Evolutionary conservation across 306 rosid species (phyloP), one percentile per base, ranked within the genome.

Genomic region (Pyrus communis): DNA sequence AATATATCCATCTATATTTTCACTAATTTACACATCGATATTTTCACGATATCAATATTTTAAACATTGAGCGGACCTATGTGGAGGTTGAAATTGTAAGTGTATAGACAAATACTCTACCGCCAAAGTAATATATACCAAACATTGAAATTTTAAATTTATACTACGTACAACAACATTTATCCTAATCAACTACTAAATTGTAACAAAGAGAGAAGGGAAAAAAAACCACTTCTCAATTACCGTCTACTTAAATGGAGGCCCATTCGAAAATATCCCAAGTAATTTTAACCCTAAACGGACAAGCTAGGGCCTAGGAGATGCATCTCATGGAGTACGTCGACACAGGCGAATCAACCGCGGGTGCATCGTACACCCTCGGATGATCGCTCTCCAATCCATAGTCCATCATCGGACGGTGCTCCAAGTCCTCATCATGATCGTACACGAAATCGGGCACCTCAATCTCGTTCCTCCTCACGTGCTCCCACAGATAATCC

Each of bases 241-340:
- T 31, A 7, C 66, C 33, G n/a, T 31, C 21, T 30, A 12, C 17
- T 27, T 13, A 25, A 71, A 21, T 3, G 12, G 75, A 33, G 1
- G 10, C 58, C 63, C 62, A 70, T 27, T 28, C 11, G 33, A 52
- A 46, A 4, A 4, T 30, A 4, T 14, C 27, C 74, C 62, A 28
- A 30, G 63, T 10, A 52, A 71, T 12, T 21, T 23, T 21, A 0
- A 30, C 19, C 38, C 64, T 71, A 66, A 51, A 51, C 55, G 9
- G 9, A 51, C 21, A 14, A 3, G 6, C 85, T 88, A 93, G 27
- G 27, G 27, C 27, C 27, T 25, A 25, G 9, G 93, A 93, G 81
- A 93, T 91, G 69, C 98, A 95, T 87, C 98, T 84, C 98, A 89
- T 92, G 74, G 98, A 95, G 85, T 90, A 95, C 71, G 86, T 84